These are phyloP conservation scores for Eremochloa ophiuroides DNA, from an alignment of 176 grass and related monocot species.

Conservation along the genomic window DNA sequence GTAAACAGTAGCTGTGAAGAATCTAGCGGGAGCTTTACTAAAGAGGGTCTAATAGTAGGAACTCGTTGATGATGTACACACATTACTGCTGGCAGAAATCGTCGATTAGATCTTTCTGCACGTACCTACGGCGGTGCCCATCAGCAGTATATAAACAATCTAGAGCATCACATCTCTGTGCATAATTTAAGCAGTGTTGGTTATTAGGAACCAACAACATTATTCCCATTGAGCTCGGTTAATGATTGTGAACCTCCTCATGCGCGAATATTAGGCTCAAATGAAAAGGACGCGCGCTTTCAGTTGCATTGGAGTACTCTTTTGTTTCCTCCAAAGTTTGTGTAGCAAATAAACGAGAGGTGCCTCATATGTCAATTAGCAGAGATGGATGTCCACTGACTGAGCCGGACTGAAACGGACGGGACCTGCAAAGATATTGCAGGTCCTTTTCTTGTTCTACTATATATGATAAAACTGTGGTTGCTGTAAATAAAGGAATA, in stretches of 20 bases:
- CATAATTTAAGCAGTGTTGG: neutral
- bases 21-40: too few species aligned
- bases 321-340: conserved; percentile 13
- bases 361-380: neutral
- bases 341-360: neutral
- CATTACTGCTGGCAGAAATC: too few species aligned
- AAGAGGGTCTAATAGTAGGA: too few species aligned
- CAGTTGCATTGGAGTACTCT: neutral
- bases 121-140: neutral
- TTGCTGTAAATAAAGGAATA: neutral
- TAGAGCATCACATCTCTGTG: neutral
- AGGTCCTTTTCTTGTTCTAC: neutral
- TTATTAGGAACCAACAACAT: neutral
- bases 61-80: too few species aligned
- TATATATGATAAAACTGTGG: neutral
- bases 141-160: neutral
- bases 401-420: neutral
- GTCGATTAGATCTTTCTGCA: neutral
- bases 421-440: neutral
- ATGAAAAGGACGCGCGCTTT: conserved; percentile 20
- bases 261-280: conserved; percentile 35
- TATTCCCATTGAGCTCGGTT: neutral
- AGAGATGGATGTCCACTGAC: neutral
- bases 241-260: conserved; percentile 28
- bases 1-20: too few species aligned